phyloP scores from a whole-genome alignment of 192 early-diverging fungal genomes.

The Hyaloraphidium curvatum region DNA sequence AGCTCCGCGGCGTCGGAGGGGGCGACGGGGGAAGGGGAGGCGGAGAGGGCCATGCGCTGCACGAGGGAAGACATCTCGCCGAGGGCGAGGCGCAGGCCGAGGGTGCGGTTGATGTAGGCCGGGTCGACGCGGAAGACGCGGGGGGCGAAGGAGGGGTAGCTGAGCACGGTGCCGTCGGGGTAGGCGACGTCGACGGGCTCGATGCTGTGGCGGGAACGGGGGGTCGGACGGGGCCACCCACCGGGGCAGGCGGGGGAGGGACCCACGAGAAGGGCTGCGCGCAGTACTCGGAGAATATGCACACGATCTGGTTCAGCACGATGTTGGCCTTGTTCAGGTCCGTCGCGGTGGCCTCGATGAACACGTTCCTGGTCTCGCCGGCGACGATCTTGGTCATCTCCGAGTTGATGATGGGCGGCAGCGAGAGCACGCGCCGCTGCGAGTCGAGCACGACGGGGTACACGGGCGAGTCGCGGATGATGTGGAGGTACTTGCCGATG shows the following conservation, averaged over 20 bases:
- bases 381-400: slow-evolving; percentile 93
- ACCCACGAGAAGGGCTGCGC: slow-evolving; percentile 70
- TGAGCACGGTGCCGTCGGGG: slow-evolving; percentile 43
- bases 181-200: slow-evolving; percentile 83
- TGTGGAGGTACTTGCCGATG: slow-evolving; percentile 73
- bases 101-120: slow-evolving; percentile 74
- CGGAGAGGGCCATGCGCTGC: slow-evolving; percentile 71
- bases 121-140: slow-evolving; percentile 50
- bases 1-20: too few relatives aligned
- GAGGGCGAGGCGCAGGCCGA: slow-evolving; percentile 47
- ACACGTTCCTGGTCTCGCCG: slow-evolving; percentile 83
- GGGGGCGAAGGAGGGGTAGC: slow-evolving; percentile 54
- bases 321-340: slow-evolving; percentile 86
- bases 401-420: slow-evolving; percentile 98
- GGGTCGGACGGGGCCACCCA: background rate
- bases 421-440: slow-evolving; percentile 63
- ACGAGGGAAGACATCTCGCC: slow-evolving; percentile 56
- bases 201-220: slow-evolving; percentile 25
- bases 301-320: slow-evolving; percentile 80
- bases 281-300: slow-evolving; percentile 94
- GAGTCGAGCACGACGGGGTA: slow-evolving; percentile 85
- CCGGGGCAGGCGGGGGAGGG: background rate
- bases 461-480: slow-evolving; percentile 74
- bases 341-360: slow-evolving; percentile 96
- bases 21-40: slow-evolving; percentile 23